Conservation (phyloP, 345 rosid species). For the Salix koriyanagi region DNA sequence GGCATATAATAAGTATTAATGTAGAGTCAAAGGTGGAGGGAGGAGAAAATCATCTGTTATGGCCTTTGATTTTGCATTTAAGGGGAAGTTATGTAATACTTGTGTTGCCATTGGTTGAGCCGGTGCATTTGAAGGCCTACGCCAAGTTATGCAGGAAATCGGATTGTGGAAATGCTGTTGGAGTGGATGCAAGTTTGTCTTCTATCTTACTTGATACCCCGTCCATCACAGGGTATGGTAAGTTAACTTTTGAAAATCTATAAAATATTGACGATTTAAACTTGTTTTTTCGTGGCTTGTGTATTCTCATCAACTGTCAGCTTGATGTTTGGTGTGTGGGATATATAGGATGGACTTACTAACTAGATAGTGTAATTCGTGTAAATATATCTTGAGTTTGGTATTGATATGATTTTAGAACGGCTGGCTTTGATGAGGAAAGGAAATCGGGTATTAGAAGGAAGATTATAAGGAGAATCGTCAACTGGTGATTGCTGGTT, state of each 20-base stretch:
- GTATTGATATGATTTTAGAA: not conserved
- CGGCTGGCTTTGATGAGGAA: not conserved
- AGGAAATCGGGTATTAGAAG: not conserved
- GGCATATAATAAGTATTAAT: conserved; percentile 63
- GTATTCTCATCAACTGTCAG: too few species aligned
- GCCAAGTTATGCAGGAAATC: conserved; percentile 49
- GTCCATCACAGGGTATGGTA: conserved; percentile 92
- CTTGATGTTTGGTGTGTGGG: not conserved
- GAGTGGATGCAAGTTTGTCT: conserved; percentile 60
- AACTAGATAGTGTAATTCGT: not conserved
- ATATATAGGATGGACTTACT: not conserved
- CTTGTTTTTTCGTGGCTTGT: too few species aligned
- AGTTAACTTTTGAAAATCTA: conserved; percentile 26
- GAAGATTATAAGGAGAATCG: not conserved
- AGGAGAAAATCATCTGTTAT: conserved; percentile 45
- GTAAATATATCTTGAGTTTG: not conserved
- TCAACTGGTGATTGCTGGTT: not conserved
- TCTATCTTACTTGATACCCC: conserved; percentile 84
- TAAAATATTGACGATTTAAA: too few species aligned
- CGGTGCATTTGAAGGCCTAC: conserved; percentile 55
- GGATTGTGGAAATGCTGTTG: conserved; percentile 78
- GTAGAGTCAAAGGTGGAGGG: conserved; percentile 40
- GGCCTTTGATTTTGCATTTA: conserved; percentile 79
- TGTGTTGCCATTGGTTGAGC: conserved; percentile 72
- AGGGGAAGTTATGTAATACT: conserved; percentile 59